These are phyloP conservation scores for Termitomyces eurrhizus DNA, from an alignment of 768 basidiomycete genomes.

Conservation along the genomic window DNA sequence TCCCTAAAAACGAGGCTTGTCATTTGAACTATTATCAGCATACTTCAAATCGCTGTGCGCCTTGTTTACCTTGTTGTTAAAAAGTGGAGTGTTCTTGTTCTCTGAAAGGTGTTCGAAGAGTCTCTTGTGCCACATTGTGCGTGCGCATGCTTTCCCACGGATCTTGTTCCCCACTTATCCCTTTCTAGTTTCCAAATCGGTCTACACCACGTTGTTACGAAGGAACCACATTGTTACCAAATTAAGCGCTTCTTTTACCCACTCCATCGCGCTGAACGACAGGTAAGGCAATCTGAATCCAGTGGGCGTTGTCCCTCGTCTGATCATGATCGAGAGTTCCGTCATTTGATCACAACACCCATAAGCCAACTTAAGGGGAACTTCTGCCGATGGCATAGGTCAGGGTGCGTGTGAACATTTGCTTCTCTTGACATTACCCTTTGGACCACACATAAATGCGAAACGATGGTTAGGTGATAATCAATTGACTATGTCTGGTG, in stretches of 20 bases:
- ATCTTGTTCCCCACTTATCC: slow-evolving; percentile 7
- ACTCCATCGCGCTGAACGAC: slow-evolving; percentile 1
- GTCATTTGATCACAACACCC: slow-evolving; percentile 11
- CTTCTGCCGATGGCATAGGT: slow-evolving; percentile 3
- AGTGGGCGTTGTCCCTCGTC: neutral
- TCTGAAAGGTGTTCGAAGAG: slow-evolving; percentile 1
- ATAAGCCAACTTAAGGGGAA: neutral
- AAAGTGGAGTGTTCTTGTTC: slow-evolving; percentile 4
- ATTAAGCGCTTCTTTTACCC: slow-evolving; percentile 4
- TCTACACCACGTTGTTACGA: slow-evolving; percentile 15
- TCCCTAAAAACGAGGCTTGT: neutral
- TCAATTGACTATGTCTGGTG: neutral
- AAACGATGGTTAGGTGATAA: neutral
- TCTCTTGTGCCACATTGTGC: neutral
- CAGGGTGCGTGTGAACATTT: slow-evolving; percentile 1
- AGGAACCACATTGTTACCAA: slow-evolving; percentile 8
- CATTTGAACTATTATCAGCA: neutral
- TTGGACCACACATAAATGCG: neutral
- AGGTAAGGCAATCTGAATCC: slow-evolving; percentile 1
- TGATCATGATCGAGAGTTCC: slow-evolving; percentile 17
- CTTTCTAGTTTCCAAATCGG: neutral
- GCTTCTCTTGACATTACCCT: neutral
- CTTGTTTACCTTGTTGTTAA: slow-evolving; percentile 11
- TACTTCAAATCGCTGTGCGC: neutral
- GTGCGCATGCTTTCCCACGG: neutral